A percentile compares a stretch with the other conserved stretches of the same genome.
Conservation (phyloP, 352 stramenopile genomes). For the Pythium graminicola region DNA sequence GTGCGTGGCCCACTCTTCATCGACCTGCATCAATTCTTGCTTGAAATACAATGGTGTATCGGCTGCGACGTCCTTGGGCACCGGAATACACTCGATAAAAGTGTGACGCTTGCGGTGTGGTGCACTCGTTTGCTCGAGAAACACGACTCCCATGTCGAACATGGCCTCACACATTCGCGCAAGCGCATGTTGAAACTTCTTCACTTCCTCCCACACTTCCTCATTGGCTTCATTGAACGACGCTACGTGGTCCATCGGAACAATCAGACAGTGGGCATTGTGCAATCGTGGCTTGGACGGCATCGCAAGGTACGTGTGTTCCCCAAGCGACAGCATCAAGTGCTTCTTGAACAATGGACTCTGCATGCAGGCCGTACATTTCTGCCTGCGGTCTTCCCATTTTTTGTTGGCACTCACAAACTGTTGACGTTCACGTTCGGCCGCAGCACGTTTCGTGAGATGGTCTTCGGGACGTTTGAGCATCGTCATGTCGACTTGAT, state of each 20-base stretch:
- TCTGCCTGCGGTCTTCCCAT: slow-evolving; percentile 60
- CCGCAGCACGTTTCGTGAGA: slow-evolving; percentile 51
- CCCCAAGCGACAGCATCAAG: slow-evolving; percentile 68
- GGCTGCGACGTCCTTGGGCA: slow-evolving; percentile 47
- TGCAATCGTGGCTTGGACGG: slow-evolving; percentile 53
- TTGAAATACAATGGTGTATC: slow-evolving; percentile 79
- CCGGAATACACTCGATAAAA: slow-evolving; percentile 72
- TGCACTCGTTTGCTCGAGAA: slow-evolving; percentile 72
- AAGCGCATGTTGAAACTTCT: slow-evolving; percentile 58
- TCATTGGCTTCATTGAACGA: slow-evolving; percentile 56
- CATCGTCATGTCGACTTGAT: slow-evolving; percentile 67
- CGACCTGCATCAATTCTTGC: slow-evolving; percentile 69
- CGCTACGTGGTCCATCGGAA: slow-evolving; percentile 60
- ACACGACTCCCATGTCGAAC: slow-evolving; percentile 57
- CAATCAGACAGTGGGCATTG: slow-evolving; percentile 63
- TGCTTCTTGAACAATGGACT: slow-evolving; percentile 76
- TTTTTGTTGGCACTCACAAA: slow-evolving; percentile 57
- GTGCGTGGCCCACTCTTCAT: slow-evolving; percentile 76
- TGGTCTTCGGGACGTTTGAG: slow-evolving; percentile 36
- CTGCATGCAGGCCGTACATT: slow-evolving; percentile 61
- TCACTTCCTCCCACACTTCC: slow-evolving; percentile 55
- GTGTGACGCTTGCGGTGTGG: slow-evolving; percentile 60
- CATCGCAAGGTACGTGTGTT: slow-evolving; percentile 67
- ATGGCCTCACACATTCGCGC: slow-evolving; percentile 45
- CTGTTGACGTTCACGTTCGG: slow-evolving; percentile 42